Evolutionary conservation across 2,329 filamentous ascomycete genomes (phyloP).

Genomic region (Diaporthe velutina): DNA sequence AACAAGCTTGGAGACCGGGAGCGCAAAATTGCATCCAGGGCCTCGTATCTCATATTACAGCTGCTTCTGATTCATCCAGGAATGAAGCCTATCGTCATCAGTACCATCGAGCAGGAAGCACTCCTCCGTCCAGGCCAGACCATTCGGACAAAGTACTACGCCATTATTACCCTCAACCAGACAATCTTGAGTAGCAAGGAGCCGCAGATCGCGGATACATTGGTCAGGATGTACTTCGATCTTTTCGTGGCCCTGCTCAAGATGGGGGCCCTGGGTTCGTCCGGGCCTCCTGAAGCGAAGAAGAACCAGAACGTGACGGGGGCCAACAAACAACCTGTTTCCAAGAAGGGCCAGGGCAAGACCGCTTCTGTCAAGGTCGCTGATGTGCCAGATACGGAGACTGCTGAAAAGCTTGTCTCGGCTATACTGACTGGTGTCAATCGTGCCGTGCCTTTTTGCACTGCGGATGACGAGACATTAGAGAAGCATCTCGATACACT

Average conservation of each 20-base stretch:
- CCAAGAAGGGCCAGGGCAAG: slow-evolving; percentile 45
- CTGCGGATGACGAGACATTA: slow-evolving; percentile 82
- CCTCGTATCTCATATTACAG: slow-evolving; percentile 94
- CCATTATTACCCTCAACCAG: slow-evolving; percentile 96
- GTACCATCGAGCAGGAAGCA: slow-evolving; percentile 87
- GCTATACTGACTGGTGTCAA: slow-evolving; percentile 95
- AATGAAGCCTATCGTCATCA: slow-evolving; percentile 93
- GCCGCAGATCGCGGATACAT: slow-evolving; percentile 80
- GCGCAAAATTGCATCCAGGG: slow-evolving; percentile 93
- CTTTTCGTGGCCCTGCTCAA: slow-evolving; percentile 88
- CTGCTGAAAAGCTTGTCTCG: slow-evolving; percentile 91
- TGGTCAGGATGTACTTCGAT: slow-evolving; percentile 93
- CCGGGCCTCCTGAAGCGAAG: slow-evolving; percentile 54
- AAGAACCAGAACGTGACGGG: slow-evolving; percentile 56
- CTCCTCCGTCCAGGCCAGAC: slow-evolving; percentile 90
- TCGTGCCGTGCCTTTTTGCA: slow-evolving; percentile 92
- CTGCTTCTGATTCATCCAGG: slow-evolving; percentile 88
- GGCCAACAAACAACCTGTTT: slow-evolving; percentile 47
- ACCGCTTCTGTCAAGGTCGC: slow-evolving; percentile 52
- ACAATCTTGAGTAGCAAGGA: slow-evolving; percentile 91
- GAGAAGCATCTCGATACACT: slow-evolving; percentile 93
- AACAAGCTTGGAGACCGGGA: slow-evolving; percentile 98
- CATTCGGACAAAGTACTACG: slow-evolving; percentile 92
- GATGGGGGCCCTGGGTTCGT: slow-evolving; percentile 58
- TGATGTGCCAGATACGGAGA: slow-evolving; percentile 69